Conservation (phyloP, 106 monocot genomes). For the Posidonia australis region DNA sequence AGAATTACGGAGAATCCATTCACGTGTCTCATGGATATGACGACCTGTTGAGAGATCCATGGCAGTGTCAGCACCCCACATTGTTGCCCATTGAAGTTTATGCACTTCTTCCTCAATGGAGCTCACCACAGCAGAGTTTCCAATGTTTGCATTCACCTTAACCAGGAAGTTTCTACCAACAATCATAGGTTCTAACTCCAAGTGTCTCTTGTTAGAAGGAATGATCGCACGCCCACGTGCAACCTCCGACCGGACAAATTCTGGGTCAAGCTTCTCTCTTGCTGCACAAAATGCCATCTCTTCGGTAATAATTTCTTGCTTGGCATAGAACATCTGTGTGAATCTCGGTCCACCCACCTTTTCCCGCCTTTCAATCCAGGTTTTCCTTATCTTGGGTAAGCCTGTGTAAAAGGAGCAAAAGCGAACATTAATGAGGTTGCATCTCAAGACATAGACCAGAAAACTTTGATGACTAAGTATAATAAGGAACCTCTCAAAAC, state of each 20-base stretch:
- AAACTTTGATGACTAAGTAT: no score
- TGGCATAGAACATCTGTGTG: constrained; percentile 97
- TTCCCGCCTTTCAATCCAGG: constrained; percentile 64
- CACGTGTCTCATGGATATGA: constrained; percentile 26
- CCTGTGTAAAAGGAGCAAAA: constrained; percentile 25
- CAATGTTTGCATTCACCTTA: constrained; percentile 28
- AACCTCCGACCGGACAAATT: constrained; percentile 86
- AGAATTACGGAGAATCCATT: constrained; percentile 30
- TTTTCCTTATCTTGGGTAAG: constrained; percentile 82
- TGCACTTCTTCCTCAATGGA: constrained; percentile 31
- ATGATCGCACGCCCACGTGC: constrained; percentile 53
- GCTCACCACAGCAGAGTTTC: constrained; percentile 26
- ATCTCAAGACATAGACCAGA: neutral
- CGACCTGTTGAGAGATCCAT: constrained; percentile 30
- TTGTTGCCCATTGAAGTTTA: constrained; percentile 28
- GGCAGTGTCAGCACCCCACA: constrained; percentile 32
- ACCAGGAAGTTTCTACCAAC: constrained; percentile 24
- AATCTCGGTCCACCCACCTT: constrained; percentile 54
- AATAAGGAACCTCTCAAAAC: no score
- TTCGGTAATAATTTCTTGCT: constrained; percentile 86
- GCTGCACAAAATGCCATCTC: constrained; percentile 89
- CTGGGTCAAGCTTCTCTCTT: constrained; percentile 81
- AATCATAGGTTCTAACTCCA: constrained; percentile 26
- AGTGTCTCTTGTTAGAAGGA: constrained; percentile 29
- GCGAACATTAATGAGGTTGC: neutral